A percentile compares a stretch with the other conserved stretches of the same genome.
Conservation (phyloP, 805 yeast genomes). For the Candida oleophila region DNA sequence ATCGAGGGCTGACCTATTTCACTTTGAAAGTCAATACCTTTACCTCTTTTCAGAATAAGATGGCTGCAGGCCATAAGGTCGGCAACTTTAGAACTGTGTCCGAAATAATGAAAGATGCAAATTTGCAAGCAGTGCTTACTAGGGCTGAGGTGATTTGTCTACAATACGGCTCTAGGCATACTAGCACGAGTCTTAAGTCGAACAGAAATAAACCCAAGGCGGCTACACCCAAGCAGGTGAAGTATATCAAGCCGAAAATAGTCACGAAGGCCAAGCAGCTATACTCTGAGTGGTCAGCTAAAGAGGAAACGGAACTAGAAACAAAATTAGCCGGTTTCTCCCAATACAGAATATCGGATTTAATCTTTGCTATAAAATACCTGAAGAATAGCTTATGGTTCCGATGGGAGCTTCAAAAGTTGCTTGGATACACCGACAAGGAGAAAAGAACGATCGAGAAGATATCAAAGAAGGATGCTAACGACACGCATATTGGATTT, state of each 20-base stretch:
- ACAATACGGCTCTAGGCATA: not conserved
- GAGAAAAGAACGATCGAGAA: constrained; percentile 6
- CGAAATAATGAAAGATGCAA: constrained; percentile 8
- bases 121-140: constrained; percentile 15
- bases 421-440: constrained; percentile 25
- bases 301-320: constrained; percentile 5
- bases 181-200: not conserved
- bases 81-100: constrained; percentile 10
- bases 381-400: constrained; percentile 24
- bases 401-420: constrained; percentile 28
- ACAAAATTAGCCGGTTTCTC: constrained; percentile 9
- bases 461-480: not conserved
- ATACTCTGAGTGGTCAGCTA: constrained; percentile 5
- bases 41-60: constrained; percentile 12
- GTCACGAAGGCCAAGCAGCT: constrained; percentile 6
- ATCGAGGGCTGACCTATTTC: constrained; percentile 9
- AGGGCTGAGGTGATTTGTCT: constrained; percentile 16
- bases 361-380: constrained; percentile 31
- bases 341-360: constrained; percentile 15
- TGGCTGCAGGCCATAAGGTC: constrained; percentile 20
- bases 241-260: constrained; percentile 11
- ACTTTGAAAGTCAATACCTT: constrained; percentile 11
- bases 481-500: not conserved
- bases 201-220: constrained; percentile 2
- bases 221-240: constrained; percentile 15